These are phyloP conservation scores for Exophiala spinifera DNA, from an alignment of 2,329 filamentous ascomycete genomes.

Conservation along the genomic window DNA sequence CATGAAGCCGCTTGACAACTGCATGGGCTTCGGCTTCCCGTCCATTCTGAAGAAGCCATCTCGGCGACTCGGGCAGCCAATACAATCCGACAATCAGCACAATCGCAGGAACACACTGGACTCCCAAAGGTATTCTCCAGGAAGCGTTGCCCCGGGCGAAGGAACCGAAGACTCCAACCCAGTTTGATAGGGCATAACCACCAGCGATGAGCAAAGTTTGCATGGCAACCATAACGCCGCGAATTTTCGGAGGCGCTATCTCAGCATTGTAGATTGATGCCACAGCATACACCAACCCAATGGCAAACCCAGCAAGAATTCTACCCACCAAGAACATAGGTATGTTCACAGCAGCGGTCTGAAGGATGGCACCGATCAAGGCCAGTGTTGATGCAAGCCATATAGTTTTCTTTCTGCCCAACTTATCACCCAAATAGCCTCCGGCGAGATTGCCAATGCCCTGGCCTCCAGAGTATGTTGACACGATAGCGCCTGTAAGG, in stretches of 20 bases:
- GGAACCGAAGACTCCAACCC: conserved; percentile 3
- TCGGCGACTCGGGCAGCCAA: conserved; percentile 53
- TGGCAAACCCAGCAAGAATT: conserved; percentile 48
- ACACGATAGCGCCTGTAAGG: conserved; percentile 36
- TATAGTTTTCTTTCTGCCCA: conserved; percentile 3
- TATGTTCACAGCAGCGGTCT: conserved; percentile 36
- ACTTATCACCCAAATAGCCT: conserved; percentile 1
- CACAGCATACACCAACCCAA: conserved; percentile 47
- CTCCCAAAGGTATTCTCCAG: neutral
- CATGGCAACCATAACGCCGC: conserved; percentile 15
- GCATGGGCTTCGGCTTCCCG: conserved; percentile 41
- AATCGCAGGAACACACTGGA: conserved; percentile 5
- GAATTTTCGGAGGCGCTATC: conserved; percentile 14
- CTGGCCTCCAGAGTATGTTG: conserved; percentile 38
- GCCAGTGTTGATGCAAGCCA: conserved; percentile 1
- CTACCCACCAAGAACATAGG: conserved; percentile 50
- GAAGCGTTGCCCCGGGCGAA: neutral
- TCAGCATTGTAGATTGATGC: conserved; percentile 42
- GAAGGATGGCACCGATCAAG: conserved; percentile 32
- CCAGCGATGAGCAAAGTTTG: conserved; percentile 5
- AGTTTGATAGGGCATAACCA: conserved; percentile 11
- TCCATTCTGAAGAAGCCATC: conserved; percentile 53
- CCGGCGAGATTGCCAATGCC: conserved; percentile 14
- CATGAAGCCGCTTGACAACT: neutral
- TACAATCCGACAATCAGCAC: conserved; percentile 39